These are phyloP conservation scores for Ascosphaera apis DNA, from an alignment of 2,329 filamentous ascomycete genomes.

Conservation along the genomic window DNA sequence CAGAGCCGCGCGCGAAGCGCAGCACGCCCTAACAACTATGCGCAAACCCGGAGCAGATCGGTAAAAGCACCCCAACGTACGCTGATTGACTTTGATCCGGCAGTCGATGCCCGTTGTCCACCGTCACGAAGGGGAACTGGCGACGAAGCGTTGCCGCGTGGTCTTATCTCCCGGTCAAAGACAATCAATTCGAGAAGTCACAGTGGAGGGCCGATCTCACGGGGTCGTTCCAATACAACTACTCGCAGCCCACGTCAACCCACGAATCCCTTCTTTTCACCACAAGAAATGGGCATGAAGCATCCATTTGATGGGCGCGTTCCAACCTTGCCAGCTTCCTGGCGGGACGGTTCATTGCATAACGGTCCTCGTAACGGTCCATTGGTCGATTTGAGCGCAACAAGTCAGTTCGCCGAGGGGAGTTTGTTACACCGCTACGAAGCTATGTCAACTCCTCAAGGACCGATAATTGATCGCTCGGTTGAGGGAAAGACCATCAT, in stretches of 20 bases:
- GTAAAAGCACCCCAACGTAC: neutral
- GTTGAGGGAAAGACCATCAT: neutral
- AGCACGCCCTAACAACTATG: neutral
- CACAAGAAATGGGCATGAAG: neutral
- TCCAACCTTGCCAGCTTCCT: neutral
- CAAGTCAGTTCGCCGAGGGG: conserved; percentile 22
- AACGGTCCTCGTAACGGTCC: conserved; percentile 10
- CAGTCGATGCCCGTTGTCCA: no score
- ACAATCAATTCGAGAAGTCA: neutral
- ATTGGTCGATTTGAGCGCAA: conserved; percentile 19
- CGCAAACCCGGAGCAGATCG: neutral
- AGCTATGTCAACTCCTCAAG: neutral
- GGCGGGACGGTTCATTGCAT: neutral
- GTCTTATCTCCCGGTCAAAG: neutral
- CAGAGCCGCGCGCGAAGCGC: neutral
- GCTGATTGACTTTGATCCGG: neutral
- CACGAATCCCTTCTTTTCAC: neutral
- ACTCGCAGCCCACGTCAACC: neutral
- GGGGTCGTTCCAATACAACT: no score
- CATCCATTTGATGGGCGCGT: neutral
- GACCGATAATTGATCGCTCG: neutral
- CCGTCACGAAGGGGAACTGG: no score
- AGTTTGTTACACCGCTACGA: conserved; percentile 20
- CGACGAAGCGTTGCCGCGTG: neutral
- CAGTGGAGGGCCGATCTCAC: neutral